Conservation (phyloP, 345 rosid genomes). For the Melaleuca quinquenervia region DNA sequence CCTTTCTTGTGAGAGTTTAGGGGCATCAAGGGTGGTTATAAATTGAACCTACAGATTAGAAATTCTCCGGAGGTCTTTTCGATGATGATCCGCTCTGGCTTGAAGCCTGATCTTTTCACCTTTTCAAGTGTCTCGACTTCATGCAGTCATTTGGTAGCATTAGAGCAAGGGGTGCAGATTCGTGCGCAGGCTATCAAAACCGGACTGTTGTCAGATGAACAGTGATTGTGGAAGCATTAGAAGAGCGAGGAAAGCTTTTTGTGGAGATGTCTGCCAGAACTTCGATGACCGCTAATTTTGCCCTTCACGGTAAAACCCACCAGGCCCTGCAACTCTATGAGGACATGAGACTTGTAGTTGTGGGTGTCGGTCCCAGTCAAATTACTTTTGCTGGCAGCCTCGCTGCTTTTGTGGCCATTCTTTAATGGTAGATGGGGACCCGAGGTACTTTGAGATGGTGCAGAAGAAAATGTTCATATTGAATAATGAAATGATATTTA, state of each 20-base stretch:
- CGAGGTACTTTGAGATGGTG: constrained; percentile 36
- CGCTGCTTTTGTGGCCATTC: constrained; percentile 39
- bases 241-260: constrained; percentile 37
- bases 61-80: constrained; percentile 25
- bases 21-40: constrained; percentile 31
- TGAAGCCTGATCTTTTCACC: constrained; percentile 39
- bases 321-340: constrained; percentile 47
- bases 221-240: constrained; percentile 42
- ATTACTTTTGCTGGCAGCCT: constrained; percentile 47
- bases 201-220: constrained; percentile 35
- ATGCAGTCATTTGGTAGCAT: constrained; percentile 27
- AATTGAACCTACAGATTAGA: constrained; percentile 13
- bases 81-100: constrained; percentile 19
- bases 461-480: constrained; percentile 5
- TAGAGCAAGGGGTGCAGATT: constrained; percentile 41
- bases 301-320: constrained; percentile 27
- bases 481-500: too few species aligned
- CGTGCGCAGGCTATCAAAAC: constrained; percentile 40
- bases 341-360: constrained; percentile 37
- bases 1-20: constrained; percentile 24
- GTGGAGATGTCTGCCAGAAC: constrained; percentile 40
- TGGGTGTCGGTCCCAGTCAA: constrained; percentile 41
- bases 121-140: constrained; percentile 40
- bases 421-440: constrained; percentile 40
- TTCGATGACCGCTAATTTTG: constrained; percentile 34